These are phyloP conservation scores for Picocystis salinarum DNA, from an alignment of 139 green algal genomes.

Conservation along the genomic window DNA sequence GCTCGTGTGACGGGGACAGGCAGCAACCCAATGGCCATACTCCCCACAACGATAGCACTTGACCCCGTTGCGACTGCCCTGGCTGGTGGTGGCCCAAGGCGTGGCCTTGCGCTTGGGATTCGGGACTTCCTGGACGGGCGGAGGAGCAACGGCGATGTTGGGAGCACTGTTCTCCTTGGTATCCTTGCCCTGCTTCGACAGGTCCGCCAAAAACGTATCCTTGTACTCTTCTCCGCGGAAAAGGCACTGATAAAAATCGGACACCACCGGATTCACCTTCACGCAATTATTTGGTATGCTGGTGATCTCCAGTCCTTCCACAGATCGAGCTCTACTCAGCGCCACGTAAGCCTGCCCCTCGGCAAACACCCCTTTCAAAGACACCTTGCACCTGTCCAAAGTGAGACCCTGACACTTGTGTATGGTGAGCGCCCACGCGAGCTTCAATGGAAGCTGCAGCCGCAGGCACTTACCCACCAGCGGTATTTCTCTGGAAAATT, in stretches of 20 bases:
- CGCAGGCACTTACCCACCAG: slow-evolving; percentile 10
- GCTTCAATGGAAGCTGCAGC: slow-evolving; percentile 32
- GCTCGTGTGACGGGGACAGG: too few relatives aligned
- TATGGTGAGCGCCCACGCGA: slow-evolving; percentile 44
- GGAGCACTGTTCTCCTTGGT: too few relatives aligned
- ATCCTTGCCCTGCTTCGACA: slow-evolving; percentile 1
- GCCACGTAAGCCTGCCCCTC: slow-evolving; percentile 53
- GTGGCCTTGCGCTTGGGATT: too few relatives aligned
- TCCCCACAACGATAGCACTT: too few relatives aligned
- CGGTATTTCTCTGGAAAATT: slow-evolving; percentile 18
- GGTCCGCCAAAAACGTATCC: slow-evolving; percentile 11
- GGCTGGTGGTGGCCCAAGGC: too few relatives aligned
- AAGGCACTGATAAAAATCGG: slow-evolving; percentile 14
- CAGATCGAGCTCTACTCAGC: slow-evolving; percentile 22
- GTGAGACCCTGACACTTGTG: slow-evolving; percentile 58
- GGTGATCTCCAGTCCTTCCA: slow-evolving; percentile 26
- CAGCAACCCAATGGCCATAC: too few relatives aligned
- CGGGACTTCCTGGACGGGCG: too few relatives aligned
- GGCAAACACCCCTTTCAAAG: slow-evolving; percentile 32
- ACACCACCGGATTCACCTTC: slow-evolving; percentile 10
- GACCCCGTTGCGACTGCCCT: too few relatives aligned
- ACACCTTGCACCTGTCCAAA: slow-evolving; percentile 23
- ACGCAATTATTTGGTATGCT: background rate
- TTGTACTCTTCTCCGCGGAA: slow-evolving; percentile 11
- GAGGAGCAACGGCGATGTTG: too few relatives aligned